Evolutionary conservation across 345 rosid species (phyloP).

Genomic region (Populus ilicifolia): DNA sequence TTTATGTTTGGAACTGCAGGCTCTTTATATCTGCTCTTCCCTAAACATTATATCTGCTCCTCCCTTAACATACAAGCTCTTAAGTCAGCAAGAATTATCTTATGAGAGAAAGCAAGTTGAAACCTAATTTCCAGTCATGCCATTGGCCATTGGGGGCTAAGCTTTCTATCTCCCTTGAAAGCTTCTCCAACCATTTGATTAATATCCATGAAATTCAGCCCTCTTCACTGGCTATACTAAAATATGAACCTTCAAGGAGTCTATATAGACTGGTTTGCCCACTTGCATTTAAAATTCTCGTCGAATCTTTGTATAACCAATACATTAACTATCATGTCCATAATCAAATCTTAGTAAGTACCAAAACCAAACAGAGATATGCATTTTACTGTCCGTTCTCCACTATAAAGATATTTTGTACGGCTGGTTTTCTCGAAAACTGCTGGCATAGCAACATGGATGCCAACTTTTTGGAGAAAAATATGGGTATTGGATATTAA

Average conservation of each 20-base stretch:
- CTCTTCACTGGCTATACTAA: neutral
- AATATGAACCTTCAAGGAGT: neutral
- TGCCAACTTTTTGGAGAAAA: neutral
- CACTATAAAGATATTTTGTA: neutral
- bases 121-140: neutral
- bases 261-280: neutral
- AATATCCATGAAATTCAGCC: neutral
- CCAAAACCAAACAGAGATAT: neutral
- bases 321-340: neutral
- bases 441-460: neutral
- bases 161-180: conserved; percentile 9
- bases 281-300: neutral
- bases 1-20: neutral
- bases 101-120: neutral
- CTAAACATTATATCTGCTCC: neutral
- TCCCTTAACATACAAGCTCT: neutral
- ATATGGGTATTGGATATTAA: neutral
- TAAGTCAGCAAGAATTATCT: neutral
- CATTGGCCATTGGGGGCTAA: neutral
- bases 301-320: neutral
- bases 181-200: conserved; percentile 15
- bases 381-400: neutral
- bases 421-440: neutral
- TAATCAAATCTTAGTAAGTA: neutral
- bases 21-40: neutral